Evolutionary conservation across 495 filamentous ascomycete species (phyloP).

Genomic region (Neurospora tetraspora): DNA sequence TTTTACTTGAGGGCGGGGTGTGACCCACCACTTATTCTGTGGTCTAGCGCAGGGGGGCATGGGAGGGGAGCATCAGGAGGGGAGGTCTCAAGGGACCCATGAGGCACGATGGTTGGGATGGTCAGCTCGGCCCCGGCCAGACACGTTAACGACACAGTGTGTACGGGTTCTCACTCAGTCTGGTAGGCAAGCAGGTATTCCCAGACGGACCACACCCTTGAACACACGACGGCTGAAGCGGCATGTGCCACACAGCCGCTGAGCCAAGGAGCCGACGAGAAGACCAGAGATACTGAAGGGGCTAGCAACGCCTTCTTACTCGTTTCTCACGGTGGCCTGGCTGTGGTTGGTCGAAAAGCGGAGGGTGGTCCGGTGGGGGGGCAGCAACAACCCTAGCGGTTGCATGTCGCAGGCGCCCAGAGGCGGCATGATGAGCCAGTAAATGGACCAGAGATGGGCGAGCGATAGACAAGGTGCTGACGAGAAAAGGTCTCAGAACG

Average conservation of each 20-base stretch:
- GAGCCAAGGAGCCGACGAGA: conserved; percentile 1
- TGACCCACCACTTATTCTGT: conserved; percentile 27
- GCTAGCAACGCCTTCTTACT: conserved; percentile 3
- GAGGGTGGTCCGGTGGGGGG: not conserved
- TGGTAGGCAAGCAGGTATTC: not conserved
- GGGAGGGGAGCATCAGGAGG: not conserved
- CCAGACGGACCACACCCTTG: not conserved
- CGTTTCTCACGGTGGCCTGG: conserved; percentile 16
- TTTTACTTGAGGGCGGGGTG: conserved; percentile 19
- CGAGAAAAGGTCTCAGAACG: not conserved
- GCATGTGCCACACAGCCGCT: conserved; percentile 8
- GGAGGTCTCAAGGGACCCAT: not conserved
- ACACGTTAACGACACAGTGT: not conserved
- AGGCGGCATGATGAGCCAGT: conserved; percentile 15
- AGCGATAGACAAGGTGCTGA: not conserved
- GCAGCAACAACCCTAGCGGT: not conserved
- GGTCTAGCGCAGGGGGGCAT: conserved; percentile 6
- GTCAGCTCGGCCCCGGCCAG: not conserved
- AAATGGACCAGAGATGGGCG: conserved; percentile 2
- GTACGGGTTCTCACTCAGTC: not conserved
- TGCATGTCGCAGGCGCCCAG: not conserved
- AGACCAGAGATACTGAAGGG: not conserved
- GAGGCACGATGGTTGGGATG: not conserved
- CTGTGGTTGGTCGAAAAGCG: conserved; percentile 20
- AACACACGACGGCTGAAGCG: conserved; percentile 2